Evolutionary conservation across 345 rosid species (phyloP).

Genomic region (Eucalyptus rudis): DNA sequence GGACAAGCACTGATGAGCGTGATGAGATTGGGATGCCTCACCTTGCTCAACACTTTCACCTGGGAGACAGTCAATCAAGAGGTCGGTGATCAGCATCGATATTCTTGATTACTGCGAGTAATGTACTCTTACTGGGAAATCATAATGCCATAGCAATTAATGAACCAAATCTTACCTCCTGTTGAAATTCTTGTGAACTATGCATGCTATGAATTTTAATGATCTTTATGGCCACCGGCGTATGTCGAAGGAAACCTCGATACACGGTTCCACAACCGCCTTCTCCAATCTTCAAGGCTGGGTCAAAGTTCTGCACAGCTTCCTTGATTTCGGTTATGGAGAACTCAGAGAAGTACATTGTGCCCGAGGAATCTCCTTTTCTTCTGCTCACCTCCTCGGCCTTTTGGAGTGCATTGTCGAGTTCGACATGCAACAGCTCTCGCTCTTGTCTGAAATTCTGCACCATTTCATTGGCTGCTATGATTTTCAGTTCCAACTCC

Average conservation of each 20-base stretch:
- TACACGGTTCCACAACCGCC: background rate
- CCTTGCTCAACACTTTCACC: background rate
- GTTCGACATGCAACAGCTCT: background rate
- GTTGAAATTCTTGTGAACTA: background rate
- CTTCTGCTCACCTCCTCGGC: background rate
- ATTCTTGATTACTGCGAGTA: background rate
- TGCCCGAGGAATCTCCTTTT: background rate
- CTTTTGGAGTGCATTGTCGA: background rate
- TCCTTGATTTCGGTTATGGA: background rate
- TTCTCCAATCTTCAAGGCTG: background rate
- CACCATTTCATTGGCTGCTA: background rate
- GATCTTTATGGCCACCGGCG: background rate
- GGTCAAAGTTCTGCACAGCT: background rate
- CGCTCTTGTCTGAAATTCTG: background rate
- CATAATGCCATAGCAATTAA: background rate
- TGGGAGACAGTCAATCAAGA: background rate
- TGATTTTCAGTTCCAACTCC: background rate
- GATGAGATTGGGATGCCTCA: background rate
- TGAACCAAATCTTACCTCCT: background rate
- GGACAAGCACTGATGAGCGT: slow-evolving; percentile 24
- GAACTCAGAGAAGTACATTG: background rate
- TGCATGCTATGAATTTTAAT: background rate
- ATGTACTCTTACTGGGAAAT: background rate
- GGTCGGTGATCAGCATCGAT: background rate
- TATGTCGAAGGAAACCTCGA: background rate